Percentiles rank a stretch among this genome's conserved stretches.
These are phyloP conservation scores for Phytophthora pluvialis DNA, from an alignment of 352 stramenopile genomes.

Conservation along the genomic window DNA sequence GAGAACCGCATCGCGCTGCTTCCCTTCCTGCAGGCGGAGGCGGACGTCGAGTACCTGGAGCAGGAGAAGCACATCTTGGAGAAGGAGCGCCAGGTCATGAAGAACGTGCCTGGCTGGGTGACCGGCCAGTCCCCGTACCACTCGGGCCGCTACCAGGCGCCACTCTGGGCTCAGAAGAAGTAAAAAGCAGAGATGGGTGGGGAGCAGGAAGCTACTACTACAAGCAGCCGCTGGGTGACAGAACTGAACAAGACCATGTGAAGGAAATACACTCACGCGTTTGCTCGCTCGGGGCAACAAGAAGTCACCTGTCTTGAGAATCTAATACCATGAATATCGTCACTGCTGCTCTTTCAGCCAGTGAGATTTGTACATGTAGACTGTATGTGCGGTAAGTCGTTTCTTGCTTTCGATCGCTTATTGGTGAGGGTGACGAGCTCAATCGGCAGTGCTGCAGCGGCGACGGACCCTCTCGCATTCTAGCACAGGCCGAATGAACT, in stretches of 20 bases:
- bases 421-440: neutral
- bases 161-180: constrained; percentile 84
- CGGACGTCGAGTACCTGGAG: constrained; percentile 91
- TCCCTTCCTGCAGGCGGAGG: constrained; percentile 95
- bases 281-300: constrained; percentile 15
- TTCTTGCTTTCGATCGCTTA: constrained; percentile 23
- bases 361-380: neutral
- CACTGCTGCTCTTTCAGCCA: constrained; percentile 21
- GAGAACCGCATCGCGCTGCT: constrained; percentile 93
- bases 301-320: constrained; percentile 13
- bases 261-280: constrained; percentile 29
- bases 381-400: constrained; percentile 17
- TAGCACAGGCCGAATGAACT: constrained; percentile 17
- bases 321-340: constrained; percentile 30
- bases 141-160: constrained; percentile 82
- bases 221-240: constrained; percentile 6
- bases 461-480: constrained; percentile 12
- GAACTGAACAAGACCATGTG: constrained; percentile 35
- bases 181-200: constrained; percentile 26
- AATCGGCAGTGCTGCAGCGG: neutral
- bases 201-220: constrained; percentile 4
- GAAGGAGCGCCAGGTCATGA: constrained; percentile 95
- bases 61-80: constrained; percentile 89
- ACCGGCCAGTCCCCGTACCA: constrained; percentile 91
- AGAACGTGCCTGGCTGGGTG: constrained; percentile 93